These are phyloP conservation scores for Phytopythium sindhum DNA, from an alignment of 352 stramenopile genomes.

Conservation along the genomic window DNA sequence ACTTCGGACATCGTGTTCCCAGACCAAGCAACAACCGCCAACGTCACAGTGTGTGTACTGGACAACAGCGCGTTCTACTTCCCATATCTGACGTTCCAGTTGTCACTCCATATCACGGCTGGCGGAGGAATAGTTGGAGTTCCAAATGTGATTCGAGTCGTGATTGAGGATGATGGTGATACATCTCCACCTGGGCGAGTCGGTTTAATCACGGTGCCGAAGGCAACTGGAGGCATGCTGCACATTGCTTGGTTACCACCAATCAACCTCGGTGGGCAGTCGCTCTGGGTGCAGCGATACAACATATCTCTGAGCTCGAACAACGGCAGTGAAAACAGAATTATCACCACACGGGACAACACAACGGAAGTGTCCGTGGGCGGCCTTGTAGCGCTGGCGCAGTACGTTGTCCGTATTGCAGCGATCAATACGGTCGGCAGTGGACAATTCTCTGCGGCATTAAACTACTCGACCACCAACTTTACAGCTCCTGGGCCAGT, in stretches of 20 bases:
- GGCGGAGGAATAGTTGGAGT: conserved; percentile 29
- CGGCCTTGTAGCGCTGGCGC: conserved; percentile 17
- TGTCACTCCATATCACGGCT: conserved; percentile 21
- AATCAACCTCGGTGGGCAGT: conserved; percentile 36
- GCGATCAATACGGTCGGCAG: conserved; percentile 36
- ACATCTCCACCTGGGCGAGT: conserved; percentile 34
- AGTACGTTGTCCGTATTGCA: conserved; percentile 33
- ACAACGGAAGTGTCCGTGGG: conserved; percentile 29
- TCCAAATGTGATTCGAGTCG: conserved; percentile 24
- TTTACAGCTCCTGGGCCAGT: conserved; percentile 32
- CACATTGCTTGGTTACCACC: conserved; percentile 34
- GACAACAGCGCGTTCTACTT: conserved; percentile 49
- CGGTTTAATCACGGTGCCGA: conserved; percentile 7
- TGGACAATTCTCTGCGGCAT: conserved; percentile 13
- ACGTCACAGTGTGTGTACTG: conserved; percentile 27
- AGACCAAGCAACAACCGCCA: conserved; percentile 23
- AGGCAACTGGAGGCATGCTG: conserved; percentile 47
- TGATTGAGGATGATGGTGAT: conserved; percentile 50
- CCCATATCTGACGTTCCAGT: conserved; percentile 41
- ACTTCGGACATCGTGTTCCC: conserved; percentile 29
- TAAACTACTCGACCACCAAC: conserved; percentile 30
- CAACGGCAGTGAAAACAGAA: conserved; percentile 5
- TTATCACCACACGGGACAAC: conserved; percentile 29
- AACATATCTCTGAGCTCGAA: conserved; percentile 18
- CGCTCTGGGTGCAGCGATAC: conserved; percentile 41